These are phyloP conservation scores for Eudorina sp. DNA, from an alignment of 139 green algal genomes.

Conservation along the genomic window DNA sequence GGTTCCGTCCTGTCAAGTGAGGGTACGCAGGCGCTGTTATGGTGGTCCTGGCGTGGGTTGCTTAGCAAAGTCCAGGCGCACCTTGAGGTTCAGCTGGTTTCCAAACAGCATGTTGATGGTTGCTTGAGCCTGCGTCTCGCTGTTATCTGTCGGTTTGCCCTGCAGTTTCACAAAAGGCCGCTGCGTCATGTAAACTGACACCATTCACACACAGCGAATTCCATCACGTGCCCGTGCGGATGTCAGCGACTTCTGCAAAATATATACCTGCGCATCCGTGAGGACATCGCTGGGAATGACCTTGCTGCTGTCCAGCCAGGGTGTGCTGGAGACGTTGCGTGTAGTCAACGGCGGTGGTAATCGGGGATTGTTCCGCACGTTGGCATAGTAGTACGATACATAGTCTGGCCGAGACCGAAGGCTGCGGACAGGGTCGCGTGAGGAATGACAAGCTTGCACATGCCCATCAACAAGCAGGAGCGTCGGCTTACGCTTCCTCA, in stretches of 20 bases:
- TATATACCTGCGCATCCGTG: background rate
- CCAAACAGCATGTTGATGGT: conserved; percentile 31
- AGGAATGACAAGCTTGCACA: background rate
- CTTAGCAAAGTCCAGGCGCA: background rate
- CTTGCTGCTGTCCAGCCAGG: background rate
- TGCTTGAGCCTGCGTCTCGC: background rate
- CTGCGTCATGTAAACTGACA: no score
- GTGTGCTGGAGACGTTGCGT: background rate
- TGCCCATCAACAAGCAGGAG: no score
- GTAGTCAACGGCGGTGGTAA: conserved; percentile 43
- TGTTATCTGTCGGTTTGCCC: background rate
- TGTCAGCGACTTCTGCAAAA: no score
- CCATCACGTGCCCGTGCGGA: no score
- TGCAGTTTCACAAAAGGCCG: no score
- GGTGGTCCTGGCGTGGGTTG: no score
- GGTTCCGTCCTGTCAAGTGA: background rate
- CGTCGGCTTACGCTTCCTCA: conserved; percentile 28
- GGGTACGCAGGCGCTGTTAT: no score
- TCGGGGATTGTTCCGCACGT: conserved; percentile 57
- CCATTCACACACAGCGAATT: no score
- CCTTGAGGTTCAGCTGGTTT: conserved; percentile 8
- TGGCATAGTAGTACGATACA: conserved; percentile 51
- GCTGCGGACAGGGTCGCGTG: background rate
- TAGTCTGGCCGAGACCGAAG: conserved; percentile 39
- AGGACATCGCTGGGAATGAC: background rate